Evolutionary conservation across 139 green algal genomes (phyloP).

Genomic region (Eudorina sp.): DNA sequence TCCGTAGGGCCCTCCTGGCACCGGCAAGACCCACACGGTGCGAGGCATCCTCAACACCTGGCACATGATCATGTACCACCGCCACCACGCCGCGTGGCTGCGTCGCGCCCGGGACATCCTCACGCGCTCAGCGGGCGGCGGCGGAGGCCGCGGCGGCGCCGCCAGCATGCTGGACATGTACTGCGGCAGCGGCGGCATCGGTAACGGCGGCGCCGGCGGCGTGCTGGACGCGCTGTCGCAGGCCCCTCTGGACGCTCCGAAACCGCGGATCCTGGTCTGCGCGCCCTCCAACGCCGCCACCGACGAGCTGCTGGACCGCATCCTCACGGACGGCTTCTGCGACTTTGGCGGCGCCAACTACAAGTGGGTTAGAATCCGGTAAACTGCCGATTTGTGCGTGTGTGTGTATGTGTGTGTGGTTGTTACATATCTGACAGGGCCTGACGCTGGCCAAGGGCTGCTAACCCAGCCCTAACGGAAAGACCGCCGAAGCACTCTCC

Average conservation of each 20-base stretch:
- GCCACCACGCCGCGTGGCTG: conserved; percentile 76
- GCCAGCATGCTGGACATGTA: conserved; percentile 9
- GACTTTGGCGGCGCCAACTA: conserved; percentile 58
- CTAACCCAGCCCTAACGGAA: too few relatives aligned
- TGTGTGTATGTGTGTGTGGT: not conserved
- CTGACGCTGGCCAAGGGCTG: too few relatives aligned
- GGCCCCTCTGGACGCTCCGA: conserved; percentile 45
- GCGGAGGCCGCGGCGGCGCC: not conserved
- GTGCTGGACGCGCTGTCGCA: not conserved
- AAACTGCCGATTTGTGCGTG: not conserved
- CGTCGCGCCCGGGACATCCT: conserved; percentile 22
- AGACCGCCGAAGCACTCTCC: too few relatives aligned
- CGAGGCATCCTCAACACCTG: conserved; percentile 93
- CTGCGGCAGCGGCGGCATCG: not conserved
- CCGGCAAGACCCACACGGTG: conserved; percentile 96
- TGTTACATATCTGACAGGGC: too few relatives aligned
- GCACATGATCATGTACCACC: conserved; percentile 89
- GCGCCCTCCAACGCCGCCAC: conserved; percentile 95
- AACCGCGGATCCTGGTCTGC: conserved; percentile 92
- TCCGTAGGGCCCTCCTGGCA: conserved; percentile 77
- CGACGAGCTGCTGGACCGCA: conserved; percentile 93
- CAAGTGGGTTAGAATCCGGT: too few relatives aligned
- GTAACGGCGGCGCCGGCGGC: not conserved
- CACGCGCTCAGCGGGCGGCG: not conserved
- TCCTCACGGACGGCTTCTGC: conserved; percentile 77